These are phyloP conservation scores for Gamsiella multidivaricata DNA, from an alignment of 192 early-diverging fungal species.

Conservation along the genomic window DNA sequence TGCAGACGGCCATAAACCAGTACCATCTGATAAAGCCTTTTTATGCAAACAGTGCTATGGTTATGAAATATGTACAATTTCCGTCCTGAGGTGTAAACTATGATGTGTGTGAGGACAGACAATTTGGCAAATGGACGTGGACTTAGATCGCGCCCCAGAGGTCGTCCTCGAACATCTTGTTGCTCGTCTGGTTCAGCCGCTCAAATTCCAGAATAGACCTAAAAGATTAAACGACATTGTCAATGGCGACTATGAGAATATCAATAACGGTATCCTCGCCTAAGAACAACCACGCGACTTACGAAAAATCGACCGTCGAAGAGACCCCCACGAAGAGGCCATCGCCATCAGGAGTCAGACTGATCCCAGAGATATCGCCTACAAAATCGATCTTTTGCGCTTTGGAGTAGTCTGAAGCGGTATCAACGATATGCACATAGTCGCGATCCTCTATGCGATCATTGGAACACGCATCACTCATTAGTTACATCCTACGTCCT, in stretches of 20 bases:
- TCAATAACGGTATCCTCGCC: background rate
- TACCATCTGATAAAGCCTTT: too few relatives aligned
- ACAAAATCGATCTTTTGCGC: constrained; percentile 49
- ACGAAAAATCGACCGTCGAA: constrained; percentile 30
- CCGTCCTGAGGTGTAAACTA: too few relatives aligned
- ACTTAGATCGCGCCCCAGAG: too few relatives aligned
- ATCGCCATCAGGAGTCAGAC: constrained; percentile 42
- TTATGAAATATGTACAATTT: too few relatives aligned
- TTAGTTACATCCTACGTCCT: too few relatives aligned
- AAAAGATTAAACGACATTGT: background rate
- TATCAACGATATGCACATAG: constrained; percentile 41
- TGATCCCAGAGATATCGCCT: constrained; percentile 47
- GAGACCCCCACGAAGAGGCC: constrained; percentile 36
- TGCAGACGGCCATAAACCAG: too few relatives aligned
- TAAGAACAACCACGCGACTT: background rate
- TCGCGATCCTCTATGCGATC: constrained; percentile 40
- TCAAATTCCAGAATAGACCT: constrained; percentile 49
- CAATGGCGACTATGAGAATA: background rate
- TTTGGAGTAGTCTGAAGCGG: constrained; percentile 23
- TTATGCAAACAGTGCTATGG: too few relatives aligned
- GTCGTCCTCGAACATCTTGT: background rate
- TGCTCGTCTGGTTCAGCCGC: background rate
- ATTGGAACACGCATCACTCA: too few relatives aligned
- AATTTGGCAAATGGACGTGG: background rate
- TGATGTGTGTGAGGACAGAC: too few relatives aligned